Evolutionary conservation across 306 rosid genomes (phyloP), one percentile per base, ranked within the genome.

Genomic region (Vicia faba): DNA sequence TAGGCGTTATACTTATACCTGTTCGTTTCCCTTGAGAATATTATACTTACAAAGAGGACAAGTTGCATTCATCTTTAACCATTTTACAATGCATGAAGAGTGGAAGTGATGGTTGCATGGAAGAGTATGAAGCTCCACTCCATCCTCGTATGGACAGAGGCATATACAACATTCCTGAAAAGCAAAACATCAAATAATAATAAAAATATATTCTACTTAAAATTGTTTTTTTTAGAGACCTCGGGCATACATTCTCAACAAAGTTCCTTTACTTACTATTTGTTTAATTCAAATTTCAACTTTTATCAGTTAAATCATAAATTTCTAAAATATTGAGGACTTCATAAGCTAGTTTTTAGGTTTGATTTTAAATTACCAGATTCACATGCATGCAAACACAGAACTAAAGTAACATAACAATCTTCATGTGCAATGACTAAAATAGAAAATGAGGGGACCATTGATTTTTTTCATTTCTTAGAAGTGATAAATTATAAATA

Each of bases 51-150:
- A 95, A 73, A 90, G 97, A 54, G 99, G 97, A 79, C 99, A 95
- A 43, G 97, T 90, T 44, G 99, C 99, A 73, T 95, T 95, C 95
- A 95, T 88, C 84, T 86, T 90, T 49, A 95, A 81, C 99, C 99
- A 95, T 78, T 90, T 95, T 73, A 79, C 79, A 61, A 90, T 90
- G 77, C 99, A 95, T 2, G 83, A 33, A 50, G 82, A 70, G 68
- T 95, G 99, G 56, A 90, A 95, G 79, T 95, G 99, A 76, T 95
- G 99, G 80, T 84, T 95, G 84, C 99, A 95, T 35, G 97, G 97
- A 67, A 95, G 92, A 73, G 92, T 75, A 56, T 95, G 89, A 61
- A 95, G 96, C 74, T 95, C 99, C 48, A 64, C 82, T 70, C 96
- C 97, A 41, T 95, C 91, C 75, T 90, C 97, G 13, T 95, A 95